These are phyloP conservation scores for Cercospora sp. DNA, from an alignment of 2,329 filamentous ascomycete genomes.

Conservation along the genomic window DNA sequence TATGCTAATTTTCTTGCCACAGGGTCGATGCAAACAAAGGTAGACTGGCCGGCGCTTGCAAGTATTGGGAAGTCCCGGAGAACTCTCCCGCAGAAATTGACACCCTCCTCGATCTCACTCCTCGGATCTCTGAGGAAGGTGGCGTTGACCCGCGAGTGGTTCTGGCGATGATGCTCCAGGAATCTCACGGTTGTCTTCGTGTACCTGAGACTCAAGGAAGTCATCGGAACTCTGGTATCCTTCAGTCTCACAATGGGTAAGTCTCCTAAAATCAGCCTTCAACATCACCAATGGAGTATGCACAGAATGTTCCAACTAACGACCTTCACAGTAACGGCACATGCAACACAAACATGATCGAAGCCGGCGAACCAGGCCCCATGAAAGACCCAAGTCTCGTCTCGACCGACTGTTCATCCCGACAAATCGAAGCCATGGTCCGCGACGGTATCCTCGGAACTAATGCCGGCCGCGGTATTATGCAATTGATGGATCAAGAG, in stretches of 20 bases:
- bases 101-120: slow-evolving; percentile 43
- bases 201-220: slow-evolving; percentile 46
- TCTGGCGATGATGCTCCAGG: slow-evolving; percentile 50
- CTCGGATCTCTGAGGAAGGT: slow-evolving; percentile 33
- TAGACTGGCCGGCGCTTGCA: slow-evolving; percentile 43
- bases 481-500: slow-evolving; percentile 39
- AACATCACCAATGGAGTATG: not conserved
- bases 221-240: slow-evolving; percentile 47
- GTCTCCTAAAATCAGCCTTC: not conserved
- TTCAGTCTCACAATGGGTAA: slow-evolving; percentile 48
- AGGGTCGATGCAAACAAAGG: slow-evolving; percentile 41
- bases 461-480: slow-evolving; percentile 46
- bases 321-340: slow-evolving; percentile 37
- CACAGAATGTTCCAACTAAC: not conserved
- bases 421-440: slow-evolving; percentile 45
- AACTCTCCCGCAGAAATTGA: slow-evolving; percentile 43
- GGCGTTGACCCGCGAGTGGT: slow-evolving; percentile 46
- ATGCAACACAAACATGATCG: slow-evolving; percentile 39
- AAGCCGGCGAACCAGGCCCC: slow-evolving; percentile 38
- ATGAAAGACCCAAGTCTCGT: slow-evolving; percentile 31
- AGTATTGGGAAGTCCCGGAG: slow-evolving; percentile 40
- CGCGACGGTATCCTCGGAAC: slow-evolving; percentile 49
- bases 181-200: slow-evolving; percentile 51
- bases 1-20: slow-evolving; percentile 4
- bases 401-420: slow-evolving; percentile 29